Evolutionary conservation across 768 basidiomycete species (phyloP).

Genomic region (Tylopilus sp.): DNA sequence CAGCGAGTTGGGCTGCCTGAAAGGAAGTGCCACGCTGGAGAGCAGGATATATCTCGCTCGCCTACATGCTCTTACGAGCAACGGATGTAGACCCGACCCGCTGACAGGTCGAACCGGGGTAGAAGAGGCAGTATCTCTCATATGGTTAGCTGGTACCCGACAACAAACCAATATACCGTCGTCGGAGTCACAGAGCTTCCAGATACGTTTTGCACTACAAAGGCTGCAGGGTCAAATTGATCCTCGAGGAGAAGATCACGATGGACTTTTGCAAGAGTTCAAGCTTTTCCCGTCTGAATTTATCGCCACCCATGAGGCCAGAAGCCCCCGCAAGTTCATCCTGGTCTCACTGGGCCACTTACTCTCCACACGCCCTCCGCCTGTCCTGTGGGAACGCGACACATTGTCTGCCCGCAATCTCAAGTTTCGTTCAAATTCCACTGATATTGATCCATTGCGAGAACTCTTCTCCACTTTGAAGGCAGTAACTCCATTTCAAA

Average conservation of each 20-base stretch:
- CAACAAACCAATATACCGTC: not conserved
- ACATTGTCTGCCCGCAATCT: not conserved
- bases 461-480: not conserved
- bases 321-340: no score
- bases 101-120: not conserved
- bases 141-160: not conserved
- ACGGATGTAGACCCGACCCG: not conserved
- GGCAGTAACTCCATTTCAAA: not conserved
- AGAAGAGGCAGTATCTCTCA: not conserved
- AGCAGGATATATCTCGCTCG: not conserved
- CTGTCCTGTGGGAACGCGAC: not conserved
- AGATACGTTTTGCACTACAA: not conserved
- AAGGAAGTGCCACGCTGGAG: no score
- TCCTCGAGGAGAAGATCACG: no score
- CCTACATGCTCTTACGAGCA: not conserved
- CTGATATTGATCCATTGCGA: not conserved
- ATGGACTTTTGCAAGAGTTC: not conserved
- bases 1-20: not conserved
- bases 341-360: not conserved
- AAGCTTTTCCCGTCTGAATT: not conserved
- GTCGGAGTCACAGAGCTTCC: not conserved
- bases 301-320: no score
- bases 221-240: not conserved
- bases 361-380: not conserved
- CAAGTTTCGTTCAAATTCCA: not conserved